Conservation (phyloP, 345 rosid species). For the Lepidium sativum region DNA sequence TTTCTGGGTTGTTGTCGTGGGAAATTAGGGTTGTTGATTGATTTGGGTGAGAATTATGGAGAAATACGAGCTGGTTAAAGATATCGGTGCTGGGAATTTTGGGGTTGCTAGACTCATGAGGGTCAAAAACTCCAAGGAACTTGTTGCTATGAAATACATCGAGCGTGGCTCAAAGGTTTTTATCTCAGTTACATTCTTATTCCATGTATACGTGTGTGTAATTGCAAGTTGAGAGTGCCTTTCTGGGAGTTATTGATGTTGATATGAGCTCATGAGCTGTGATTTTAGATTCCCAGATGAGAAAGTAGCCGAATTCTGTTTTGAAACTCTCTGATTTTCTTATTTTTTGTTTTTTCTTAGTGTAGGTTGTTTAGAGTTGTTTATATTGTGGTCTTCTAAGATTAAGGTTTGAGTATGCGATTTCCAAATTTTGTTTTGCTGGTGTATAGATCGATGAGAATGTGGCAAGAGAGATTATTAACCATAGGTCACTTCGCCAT, state of each 20-base stretch:
- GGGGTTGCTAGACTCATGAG: constrained; percentile 89
- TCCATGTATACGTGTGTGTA: not conserved
- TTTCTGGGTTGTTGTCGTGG: not conserved
- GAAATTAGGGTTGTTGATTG: not conserved
- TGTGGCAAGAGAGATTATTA: no score
- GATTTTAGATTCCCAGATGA: not conserved
- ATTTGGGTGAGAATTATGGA: constrained; percentile 38
- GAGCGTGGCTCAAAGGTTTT: constrained; percentile 78
- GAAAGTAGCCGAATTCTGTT: not conserved
- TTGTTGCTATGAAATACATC: constrained; percentile 89
- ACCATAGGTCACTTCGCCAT: no score
- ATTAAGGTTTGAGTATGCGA: not conserved
- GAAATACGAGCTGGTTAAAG: constrained; percentile 75
- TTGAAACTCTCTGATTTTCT: not conserved
- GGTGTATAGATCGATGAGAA: constrained; percentile 33
- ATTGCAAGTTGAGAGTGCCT: not conserved
- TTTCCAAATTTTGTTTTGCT: not conserved
- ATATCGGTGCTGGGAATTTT: constrained; percentile 83
- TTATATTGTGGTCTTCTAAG: not conserved
- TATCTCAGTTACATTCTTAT: not conserved
- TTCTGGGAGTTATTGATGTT: not conserved
- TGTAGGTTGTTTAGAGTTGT: not conserved
- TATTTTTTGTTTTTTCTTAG: not conserved
- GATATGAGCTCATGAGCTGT: not conserved
- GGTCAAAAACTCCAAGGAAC: constrained; percentile 67